These are phyloP conservation scores for Chrysophaeum taylorii DNA, from an alignment of 352 stramenopile genomes.

Conservation along the genomic window DNA sequence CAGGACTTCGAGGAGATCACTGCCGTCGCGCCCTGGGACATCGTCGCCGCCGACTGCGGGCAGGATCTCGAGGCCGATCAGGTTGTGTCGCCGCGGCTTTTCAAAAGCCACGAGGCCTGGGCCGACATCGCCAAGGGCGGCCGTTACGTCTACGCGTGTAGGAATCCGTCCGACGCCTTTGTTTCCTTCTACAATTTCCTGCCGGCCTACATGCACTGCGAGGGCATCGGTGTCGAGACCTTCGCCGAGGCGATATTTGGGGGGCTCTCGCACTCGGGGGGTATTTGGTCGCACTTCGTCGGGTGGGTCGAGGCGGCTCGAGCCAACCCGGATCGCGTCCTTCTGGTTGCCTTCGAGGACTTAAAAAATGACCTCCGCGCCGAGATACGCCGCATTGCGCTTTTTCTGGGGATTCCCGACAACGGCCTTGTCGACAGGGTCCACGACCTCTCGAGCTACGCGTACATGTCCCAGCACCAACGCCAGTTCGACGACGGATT, in stretches of 20 bases:
- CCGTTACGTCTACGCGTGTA: constrained; percentile 1
- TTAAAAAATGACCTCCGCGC: not conserved
- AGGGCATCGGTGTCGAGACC: not conserved
- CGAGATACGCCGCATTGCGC: constrained; percentile 2
- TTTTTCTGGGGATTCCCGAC: constrained; percentile 1
- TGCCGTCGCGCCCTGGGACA: not conserved
- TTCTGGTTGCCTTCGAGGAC: not conserved
- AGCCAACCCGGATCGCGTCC: not conserved
- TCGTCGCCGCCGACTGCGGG: constrained; percentile 4
- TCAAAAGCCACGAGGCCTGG: constrained; percentile 4
- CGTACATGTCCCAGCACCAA: not conserved
- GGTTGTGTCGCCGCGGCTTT: not conserved
- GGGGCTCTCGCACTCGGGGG: not conserved
- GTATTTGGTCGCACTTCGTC: not conserved
- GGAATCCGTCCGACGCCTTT: not conserved
- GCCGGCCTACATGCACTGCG: constrained; percentile 1
- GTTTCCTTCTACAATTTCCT: constrained; percentile 12
- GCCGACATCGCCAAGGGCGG: not conserved
- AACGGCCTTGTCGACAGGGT: not conserved
- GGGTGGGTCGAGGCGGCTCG: not conserved
- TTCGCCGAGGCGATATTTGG: constrained; percentile 9
- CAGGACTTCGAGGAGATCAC: constrained; percentile 6
- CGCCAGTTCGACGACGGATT: constrained; percentile 7
- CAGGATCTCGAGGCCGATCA: constrained; percentile 1
- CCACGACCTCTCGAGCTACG: not conserved